Evolutionary conservation across 2,329 filamentous ascomycete genomes (phyloP), one percentile per base, ranked within the genome.

Genomic region (Coccinonectria pachysandricola): DNA sequence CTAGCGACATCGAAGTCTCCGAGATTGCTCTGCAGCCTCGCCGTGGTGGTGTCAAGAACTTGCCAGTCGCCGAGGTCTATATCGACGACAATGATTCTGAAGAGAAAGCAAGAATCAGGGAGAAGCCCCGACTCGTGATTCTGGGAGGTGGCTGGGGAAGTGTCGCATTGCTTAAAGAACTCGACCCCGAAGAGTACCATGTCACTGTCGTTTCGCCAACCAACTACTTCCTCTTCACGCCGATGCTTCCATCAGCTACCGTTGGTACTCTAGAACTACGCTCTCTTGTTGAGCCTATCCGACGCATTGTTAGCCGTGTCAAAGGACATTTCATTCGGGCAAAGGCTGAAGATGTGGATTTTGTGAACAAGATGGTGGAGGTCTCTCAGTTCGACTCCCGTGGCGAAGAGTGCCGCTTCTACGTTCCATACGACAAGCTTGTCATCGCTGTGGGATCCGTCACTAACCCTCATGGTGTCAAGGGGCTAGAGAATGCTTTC

Each of bases 221-320:
- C 18, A 96, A 96, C 48, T 94, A 96, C 60, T 98, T 98, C 59
- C 62, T 98, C 16, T 98, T 98, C 56, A 98, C 91, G 2, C 91
- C 91, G 1, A 96, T 98, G 87, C 66, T 98, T 21, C 91, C 91
- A 2, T 94, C 86, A 17, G 92, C 91, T 6, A 98, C 92, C 0
- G 91, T 98, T 5, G 92, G 92, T 8, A 98, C 91, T 0, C 64
- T 98, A 16, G 88, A 94, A 49, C 63, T 96, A 46, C 71, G 88
- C 39, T 94, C 86, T 25, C 64, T 98, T 32, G 85, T 95, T 20
- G 91, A 98, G 55, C 91, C 91, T 0, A 83, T 98, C 35, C 75
- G 91, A 35, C 74, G 83, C 24, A 91, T 98, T 41, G 64, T 96
- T 12, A 62, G 71, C 28, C 68, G 76, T 28, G 72, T 94, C 13